These are phyloP conservation scores for Claviceps cyperi DNA, from an alignment of 2,329 filamentous ascomycete species.

Conservation along the genomic window DNA sequence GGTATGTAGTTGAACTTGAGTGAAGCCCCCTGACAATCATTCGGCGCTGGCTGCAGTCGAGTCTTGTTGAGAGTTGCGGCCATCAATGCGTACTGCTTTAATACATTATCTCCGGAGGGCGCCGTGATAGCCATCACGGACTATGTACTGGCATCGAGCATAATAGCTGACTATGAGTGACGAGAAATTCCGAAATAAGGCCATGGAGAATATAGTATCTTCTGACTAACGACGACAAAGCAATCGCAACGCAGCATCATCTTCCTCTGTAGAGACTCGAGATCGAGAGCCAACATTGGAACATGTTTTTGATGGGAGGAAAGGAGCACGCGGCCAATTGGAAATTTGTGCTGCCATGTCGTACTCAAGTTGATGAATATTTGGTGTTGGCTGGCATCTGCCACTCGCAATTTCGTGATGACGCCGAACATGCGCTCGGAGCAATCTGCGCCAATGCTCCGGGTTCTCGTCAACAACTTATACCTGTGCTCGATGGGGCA, in stretches of 20 bases:
- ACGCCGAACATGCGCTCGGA: background rate
- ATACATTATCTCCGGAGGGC: background rate
- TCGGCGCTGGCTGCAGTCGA: background rate
- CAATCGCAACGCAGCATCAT: background rate
- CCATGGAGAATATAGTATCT: no score
- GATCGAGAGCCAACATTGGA: background rate
- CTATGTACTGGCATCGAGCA: background rate
- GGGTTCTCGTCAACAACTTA: background rate
- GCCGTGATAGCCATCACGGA: background rate
- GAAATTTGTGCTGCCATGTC: background rate
- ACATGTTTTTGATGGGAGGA: background rate
- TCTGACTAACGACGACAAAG: background rate
- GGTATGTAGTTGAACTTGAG: background rate
- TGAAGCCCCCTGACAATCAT: background rate
- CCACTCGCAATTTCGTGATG: background rate
- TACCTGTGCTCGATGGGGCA: background rate
- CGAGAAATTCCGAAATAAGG: background rate
- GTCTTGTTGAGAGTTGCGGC: background rate
- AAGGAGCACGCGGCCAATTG: background rate
- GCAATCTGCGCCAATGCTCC: background rate
- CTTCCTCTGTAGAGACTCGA: background rate
- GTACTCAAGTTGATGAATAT: background rate
- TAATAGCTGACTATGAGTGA: background rate
- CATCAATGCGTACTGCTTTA: no score
- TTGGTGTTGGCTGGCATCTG: background rate